phyloP scores from a whole-genome alignment of 202 grass and related monocot species.

The Brachypodium distachyon region DNA sequence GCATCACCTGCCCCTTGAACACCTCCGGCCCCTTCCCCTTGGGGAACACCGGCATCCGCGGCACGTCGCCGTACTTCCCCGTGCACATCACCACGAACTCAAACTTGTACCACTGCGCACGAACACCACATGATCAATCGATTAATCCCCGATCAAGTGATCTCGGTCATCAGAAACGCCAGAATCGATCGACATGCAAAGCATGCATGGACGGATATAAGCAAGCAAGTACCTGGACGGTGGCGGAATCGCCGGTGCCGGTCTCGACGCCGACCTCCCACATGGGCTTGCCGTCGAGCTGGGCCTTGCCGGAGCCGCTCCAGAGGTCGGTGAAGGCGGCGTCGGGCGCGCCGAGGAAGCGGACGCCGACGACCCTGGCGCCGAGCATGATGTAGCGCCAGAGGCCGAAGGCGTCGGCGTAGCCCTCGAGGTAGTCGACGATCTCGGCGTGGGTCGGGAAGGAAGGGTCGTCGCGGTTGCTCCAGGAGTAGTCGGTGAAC shows the following conservation, averaged over 20 bases:
- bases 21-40: slow-evolving; percentile 54
- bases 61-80: slow-evolving; percentile 89
- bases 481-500: slow-evolving; percentile 87
- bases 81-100: slow-evolving; percentile 98
- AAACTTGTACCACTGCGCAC: slow-evolving; percentile 51
- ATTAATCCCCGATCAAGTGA: no score
- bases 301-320: slow-evolving; percentile 36
- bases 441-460: slow-evolving; percentile 85
- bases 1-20: slow-evolving; percentile 75
- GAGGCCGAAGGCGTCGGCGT: slow-evolving; percentile 64
- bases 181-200: background rate
- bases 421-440: slow-evolving; percentile 71
- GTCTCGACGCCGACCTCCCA: slow-evolving; percentile 80
- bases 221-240: slow-evolving; percentile 58
- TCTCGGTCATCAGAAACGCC: no score
- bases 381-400: slow-evolving; percentile 64
- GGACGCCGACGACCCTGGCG: slow-evolving; percentile 65
- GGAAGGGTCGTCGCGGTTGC: slow-evolving; percentile 69
- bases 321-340: slow-evolving; percentile 51
- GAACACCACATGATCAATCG: no score
- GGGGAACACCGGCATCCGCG: slow-evolving; percentile 59
- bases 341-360: slow-evolving; percentile 40
- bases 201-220: background rate
- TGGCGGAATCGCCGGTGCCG: slow-evolving; percentile 17
- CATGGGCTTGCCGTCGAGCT: slow-evolving; percentile 46